Percentiles rank a stretch among this genome's conserved stretches.
These are phyloP conservation scores for Aspergillus fumigatus DNA, from an alignment of 2,329 filamentous ascomycete genomes.

Conservation along the genomic window DNA sequence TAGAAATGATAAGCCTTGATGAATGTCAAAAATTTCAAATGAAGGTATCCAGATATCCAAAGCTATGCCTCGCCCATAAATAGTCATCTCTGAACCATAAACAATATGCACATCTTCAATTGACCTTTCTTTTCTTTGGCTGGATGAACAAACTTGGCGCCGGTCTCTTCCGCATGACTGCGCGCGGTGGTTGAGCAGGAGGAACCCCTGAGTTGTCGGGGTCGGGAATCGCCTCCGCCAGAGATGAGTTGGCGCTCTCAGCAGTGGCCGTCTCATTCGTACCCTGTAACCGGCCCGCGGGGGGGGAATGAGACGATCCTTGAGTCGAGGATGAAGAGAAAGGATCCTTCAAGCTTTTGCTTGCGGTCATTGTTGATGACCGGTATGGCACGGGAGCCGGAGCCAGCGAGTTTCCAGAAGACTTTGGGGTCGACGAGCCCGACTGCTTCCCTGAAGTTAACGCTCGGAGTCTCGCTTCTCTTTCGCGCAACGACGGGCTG, in stretches of 20 bases:
- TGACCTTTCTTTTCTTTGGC: conserved; percentile 25
- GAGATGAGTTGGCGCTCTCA: conserved; percentile 1
- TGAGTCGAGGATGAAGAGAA: conserved; percentile 2
- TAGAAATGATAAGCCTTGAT: background rate
- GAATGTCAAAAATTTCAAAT: background rate
- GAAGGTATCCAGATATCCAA: background rate
- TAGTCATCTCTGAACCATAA: background rate
- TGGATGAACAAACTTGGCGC: conserved; percentile 29
- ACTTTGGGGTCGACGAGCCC: conserved; percentile 3
- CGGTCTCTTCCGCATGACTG: conserved; percentile 26
- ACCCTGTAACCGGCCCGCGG: background rate
- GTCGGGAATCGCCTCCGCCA: conserved; percentile 3
- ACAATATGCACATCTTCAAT: conserved; percentile 7
- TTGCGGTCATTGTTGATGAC: background rate
- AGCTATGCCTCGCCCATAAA: background rate
- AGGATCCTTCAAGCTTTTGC: background rate
- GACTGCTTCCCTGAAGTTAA: conserved; percentile 25
- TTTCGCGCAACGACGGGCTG: conserved; percentile 19
- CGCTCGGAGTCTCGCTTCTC: conserved; percentile 28
- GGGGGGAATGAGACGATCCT: background rate
- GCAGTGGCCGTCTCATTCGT: background rate
- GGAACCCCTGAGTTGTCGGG: conserved; percentile 6
- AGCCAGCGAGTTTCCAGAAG: background rate
- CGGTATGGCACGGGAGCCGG: background rate
- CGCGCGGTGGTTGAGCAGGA: conserved; percentile 15